phyloP scores from a whole-genome alignment of 1,284 basidiomycete genomes.

The Cutaneotrichosporon sp. region DNA sequence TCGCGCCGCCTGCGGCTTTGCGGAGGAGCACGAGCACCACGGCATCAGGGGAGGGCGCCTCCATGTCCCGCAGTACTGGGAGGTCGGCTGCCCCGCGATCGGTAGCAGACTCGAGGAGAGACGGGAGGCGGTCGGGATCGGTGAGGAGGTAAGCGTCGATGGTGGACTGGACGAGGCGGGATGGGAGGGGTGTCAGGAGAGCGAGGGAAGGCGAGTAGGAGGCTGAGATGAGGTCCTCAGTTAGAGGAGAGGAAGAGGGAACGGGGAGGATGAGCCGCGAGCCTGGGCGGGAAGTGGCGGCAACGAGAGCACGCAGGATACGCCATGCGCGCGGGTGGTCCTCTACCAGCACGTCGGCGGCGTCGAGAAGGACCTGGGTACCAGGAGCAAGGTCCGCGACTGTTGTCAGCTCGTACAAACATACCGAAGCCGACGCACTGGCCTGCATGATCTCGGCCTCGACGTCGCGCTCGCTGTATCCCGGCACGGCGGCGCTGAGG shows the following conservation, averaged over 20 bases:
- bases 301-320: slow-evolving; percentile 35
- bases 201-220: slow-evolving; percentile 66
- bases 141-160: slow-evolving; percentile 66
- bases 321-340: slow-evolving; percentile 34
- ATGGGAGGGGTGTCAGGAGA: slow-evolving; percentile 68
- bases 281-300: slow-evolving; percentile 33
- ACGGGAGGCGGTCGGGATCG: slow-evolving; percentile 34
- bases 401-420: slow-evolving; percentile 14
- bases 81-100: slow-evolving; percentile 29
- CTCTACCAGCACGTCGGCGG: slow-evolving; percentile 43
- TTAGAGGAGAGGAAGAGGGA: slow-evolving; percentile 58
- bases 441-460: slow-evolving; percentile 19
- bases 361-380: slow-evolving; percentile 47
- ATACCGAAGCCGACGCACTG: slow-evolving; percentile 25
- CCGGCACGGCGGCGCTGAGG: slow-evolving; percentile 15
- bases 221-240: slow-evolving; percentile 62
- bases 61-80: slow-evolving; percentile 31
- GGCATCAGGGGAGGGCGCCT: slow-evolving; percentile 19
- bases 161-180: slow-evolving; percentile 63
- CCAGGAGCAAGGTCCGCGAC: slow-evolving; percentile 23
- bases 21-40: slow-evolving; percentile 41
- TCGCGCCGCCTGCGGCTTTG: slow-evolving; percentile 49
- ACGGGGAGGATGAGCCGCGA: slow-evolving; percentile 66
- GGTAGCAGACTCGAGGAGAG: slow-evolving; percentile 36
- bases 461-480: slow-evolving; percentile 17